A percentile compares a stretch with the other conserved stretches of the same genome.
phyloP scores from a whole-genome alignment of 2,329 filamentous ascomycete species.

The Colletotrichum chrysophilum region DNA sequence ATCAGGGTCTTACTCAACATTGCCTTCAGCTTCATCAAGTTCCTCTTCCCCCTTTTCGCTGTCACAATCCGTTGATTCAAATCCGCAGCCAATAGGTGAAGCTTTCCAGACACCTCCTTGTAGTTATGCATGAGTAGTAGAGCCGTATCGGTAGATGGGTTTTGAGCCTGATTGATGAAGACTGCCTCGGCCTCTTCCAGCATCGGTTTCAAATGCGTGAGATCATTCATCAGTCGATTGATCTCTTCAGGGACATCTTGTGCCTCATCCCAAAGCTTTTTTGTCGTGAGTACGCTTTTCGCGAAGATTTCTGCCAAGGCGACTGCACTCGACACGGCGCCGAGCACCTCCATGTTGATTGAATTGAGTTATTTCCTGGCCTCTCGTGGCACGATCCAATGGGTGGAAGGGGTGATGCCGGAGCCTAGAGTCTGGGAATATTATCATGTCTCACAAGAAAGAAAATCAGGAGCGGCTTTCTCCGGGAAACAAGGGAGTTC shows the following conservation, averaged over 20 bases:
- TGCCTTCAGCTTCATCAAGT: background rate
- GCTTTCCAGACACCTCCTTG: background rate
- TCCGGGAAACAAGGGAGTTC: background rate
- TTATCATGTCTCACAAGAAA: fast-evolving
- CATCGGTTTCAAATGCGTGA: background rate
- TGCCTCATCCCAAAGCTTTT: background rate
- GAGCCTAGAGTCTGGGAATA: background rate
- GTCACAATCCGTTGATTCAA: background rate
- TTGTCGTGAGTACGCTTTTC: background rate
- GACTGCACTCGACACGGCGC: background rate
- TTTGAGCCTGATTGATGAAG: background rate
- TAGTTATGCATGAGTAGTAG: background rate
- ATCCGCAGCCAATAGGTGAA: background rate
- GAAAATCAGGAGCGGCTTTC: background rate
- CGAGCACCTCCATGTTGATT: background rate
- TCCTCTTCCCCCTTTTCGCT: background rate
- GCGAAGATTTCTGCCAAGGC: background rate
- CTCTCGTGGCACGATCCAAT: fast-evolving
- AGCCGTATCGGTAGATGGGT: background rate
- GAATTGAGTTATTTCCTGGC: background rate
- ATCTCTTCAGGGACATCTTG: background rate
- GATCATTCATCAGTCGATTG: background rate
- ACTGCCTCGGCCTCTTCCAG: background rate
- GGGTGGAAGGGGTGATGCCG: background rate
- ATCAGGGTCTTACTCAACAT: background rate